Percentiles rank a stretch among this genome's conserved stretches.
Evolutionary conservation across 1,284 basidiomycete species (phyloP).

Genomic region (Sporisorium reilianum): DNA sequence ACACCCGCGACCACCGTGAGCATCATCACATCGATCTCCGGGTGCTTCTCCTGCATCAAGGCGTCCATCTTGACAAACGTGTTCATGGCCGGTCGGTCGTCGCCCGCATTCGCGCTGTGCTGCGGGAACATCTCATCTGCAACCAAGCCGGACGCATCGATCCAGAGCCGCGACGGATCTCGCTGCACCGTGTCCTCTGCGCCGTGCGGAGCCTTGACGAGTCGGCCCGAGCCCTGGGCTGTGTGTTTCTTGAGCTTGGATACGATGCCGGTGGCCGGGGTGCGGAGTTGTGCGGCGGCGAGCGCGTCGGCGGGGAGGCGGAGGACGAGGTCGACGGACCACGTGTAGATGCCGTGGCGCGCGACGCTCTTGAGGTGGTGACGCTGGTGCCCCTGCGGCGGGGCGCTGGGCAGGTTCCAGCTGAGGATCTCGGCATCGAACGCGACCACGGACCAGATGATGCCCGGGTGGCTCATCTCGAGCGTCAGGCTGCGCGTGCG

Average conservation of each 20-base stretch:
- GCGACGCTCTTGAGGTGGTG: slow-evolving; percentile 93
- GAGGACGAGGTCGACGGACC: slow-evolving; percentile 79
- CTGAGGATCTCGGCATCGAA: slow-evolving; percentile 90
- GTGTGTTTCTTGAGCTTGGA: slow-evolving; percentile 19
- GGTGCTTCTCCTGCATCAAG: slow-evolving; percentile 51
- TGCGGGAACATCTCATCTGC: slow-evolving; percentile 62
- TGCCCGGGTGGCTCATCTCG: slow-evolving; percentile 81
- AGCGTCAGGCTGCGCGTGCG: slow-evolving; percentile 81
- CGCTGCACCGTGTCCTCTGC: slow-evolving; percentile 4
- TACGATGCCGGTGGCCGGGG: not conserved
- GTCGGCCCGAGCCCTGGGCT: slow-evolving; percentile 10
- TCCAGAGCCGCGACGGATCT: slow-evolving; percentile 53
- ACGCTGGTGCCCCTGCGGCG: slow-evolving; percentile 74
- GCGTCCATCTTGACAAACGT: slow-evolving; percentile 58
- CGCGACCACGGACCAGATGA: slow-evolving; percentile 91
- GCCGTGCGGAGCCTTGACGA: slow-evolving; percentile 19
- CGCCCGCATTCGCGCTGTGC: slow-evolving; percentile 31
- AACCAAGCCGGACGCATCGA: slow-evolving; percentile 56
- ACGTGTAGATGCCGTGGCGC: slow-evolving; percentile 80
- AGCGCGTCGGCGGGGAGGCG: slow-evolving; percentile 70
- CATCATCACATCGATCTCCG: slow-evolving; percentile 68
- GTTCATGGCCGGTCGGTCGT: slow-evolving; percentile 44
- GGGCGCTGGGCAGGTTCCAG: slow-evolving; percentile 77
- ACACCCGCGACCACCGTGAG: slow-evolving; percentile 62
- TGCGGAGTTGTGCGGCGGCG: slow-evolving; percentile 15